These are phyloP conservation scores for Zygoascus biomembranicola DNA, from an alignment of 805 yeast species.

Conservation along the genomic window DNA sequence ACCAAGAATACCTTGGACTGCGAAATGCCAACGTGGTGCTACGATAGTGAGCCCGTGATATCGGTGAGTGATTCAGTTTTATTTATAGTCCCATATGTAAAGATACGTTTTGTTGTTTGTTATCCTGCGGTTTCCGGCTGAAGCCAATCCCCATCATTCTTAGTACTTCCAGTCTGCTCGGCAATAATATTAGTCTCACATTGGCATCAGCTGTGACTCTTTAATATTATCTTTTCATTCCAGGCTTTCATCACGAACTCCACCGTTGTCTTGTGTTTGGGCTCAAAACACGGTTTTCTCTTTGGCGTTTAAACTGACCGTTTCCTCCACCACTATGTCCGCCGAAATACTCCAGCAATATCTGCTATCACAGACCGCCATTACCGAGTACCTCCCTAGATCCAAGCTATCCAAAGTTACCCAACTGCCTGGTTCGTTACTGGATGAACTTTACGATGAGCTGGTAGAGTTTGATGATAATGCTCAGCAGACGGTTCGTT, in stretches of 20 bases:
- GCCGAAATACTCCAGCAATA: slow-evolving; percentile 5
- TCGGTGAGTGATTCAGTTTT: neutral
- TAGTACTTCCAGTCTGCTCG: too few species aligned
- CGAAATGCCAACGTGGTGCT: slow-evolving; percentile 84
- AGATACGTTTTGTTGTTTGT: neutral
- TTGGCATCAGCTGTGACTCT: too few species aligned
- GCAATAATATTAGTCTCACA: too few species aligned
- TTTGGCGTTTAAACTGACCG: neutral
- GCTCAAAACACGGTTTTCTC: neutral
- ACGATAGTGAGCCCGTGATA: slow-evolving; percentile 31
- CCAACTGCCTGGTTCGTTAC: slow-evolving; percentile 1
- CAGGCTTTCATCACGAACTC: too few species aligned
- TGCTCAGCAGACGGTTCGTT: neutral
- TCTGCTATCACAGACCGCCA: slow-evolving; percentile 9
- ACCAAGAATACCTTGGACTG: slow-evolving; percentile 82
- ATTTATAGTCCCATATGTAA: neutral
- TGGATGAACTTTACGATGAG: slow-evolving; percentile 2
- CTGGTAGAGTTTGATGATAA: slow-evolving; percentile 1
- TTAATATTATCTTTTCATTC: too few species aligned
- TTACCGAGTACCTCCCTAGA: slow-evolving; percentile 2
- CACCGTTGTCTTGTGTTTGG: too few species aligned
- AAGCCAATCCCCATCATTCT: too few species aligned
- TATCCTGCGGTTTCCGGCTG: neutral
- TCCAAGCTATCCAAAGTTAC: slow-evolving; percentile 1
- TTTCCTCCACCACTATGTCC: neutral